Conservation (phyloP, 2,329 filamentous ascomycete species). For the Ceratocystis cubensis region DNA sequence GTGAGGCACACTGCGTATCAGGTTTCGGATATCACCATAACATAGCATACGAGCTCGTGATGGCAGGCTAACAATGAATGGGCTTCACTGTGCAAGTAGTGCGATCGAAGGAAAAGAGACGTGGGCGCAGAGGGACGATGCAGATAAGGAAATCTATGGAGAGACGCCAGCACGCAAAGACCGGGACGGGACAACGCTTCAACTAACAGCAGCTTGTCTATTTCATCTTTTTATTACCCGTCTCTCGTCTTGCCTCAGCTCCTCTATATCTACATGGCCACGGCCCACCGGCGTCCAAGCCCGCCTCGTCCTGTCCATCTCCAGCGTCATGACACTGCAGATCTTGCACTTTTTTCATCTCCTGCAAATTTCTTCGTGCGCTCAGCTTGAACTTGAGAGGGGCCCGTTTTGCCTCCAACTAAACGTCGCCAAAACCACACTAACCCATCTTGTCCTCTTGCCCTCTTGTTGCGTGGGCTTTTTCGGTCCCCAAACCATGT, state of each 20-base stretch:
- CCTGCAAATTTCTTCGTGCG: neutral
- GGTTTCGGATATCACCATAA: neutral
- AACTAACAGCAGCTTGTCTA: neutral
- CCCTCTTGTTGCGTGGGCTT: neutral
- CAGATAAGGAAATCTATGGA: neutral
- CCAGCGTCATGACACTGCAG: neutral
- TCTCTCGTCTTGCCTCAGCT: neutral
- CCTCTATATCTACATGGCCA: neutral
- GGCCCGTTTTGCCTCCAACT: neutral
- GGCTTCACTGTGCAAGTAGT: neutral
- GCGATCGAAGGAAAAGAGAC: neutral
- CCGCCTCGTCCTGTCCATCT: neutral
- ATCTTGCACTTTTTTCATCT: neutral
- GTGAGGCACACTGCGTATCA: neutral
- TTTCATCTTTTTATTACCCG: neutral
- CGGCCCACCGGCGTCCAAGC: neutral
- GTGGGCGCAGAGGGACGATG: neutral
- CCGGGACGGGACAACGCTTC: neutral
- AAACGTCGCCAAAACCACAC: neutral
- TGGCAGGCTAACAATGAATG: neutral
- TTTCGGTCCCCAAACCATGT: constrained; percentile 2
- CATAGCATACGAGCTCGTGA: neutral
- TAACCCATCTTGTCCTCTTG: constrained; percentile 1
- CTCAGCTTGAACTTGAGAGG: neutral
- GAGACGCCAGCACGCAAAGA: neutral